Evolutionary conservation across 305 asterid species (phyloP), one percentile per base, ranked within the genome.

Genomic region (Fraxinus xanthoxyloides): DNA sequence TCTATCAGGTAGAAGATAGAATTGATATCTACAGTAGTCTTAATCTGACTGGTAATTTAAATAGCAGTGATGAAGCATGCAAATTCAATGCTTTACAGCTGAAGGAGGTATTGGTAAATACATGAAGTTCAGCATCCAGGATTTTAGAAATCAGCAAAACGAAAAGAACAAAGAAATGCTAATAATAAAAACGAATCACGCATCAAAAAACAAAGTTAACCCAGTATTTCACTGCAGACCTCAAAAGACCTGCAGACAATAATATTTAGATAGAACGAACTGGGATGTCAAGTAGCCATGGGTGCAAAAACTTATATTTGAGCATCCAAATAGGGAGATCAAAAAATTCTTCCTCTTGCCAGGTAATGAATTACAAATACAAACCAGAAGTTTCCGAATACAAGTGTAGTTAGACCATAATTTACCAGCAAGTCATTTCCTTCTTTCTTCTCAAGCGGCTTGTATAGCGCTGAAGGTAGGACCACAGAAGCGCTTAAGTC

Each of bases 361-460:
- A 80, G 78, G 73, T 73, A 59, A 79, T 83, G 40, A 79, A 34
- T 65, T 19, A 77, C 79, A 65, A 79, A 73, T 72, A 74, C 56
- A 72, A 31, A 78, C 72, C 84, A 46, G 73, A 84, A 80, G 77
- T 78, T 75, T 78, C 82, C 31, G 28, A 77, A 56, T 76, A 77
- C 34, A 28, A 77, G 82, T 69, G 76, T 67, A 85, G 76, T 84
- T 73, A 43, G 79, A 72, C 75, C 81, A 82, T 77, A 83, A 78
- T n/a, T n/a, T 91, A 97, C 99, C 98, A 19, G 84, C 70, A 83
- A 77, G 79, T 86, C 92, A 78, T 81, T 80, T 61, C 91, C 97
- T 86, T 89, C 98, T 86, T 88, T 89, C 88, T 87, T 90, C 81
- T 91, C 91, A 51, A 36, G 89, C 82, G 87, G 89, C 84, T 92